Base-by-base conservation (phyloP, 2,329 filamentous ascomycete species). In the Paraconiothyrium brasiliense region DNA sequence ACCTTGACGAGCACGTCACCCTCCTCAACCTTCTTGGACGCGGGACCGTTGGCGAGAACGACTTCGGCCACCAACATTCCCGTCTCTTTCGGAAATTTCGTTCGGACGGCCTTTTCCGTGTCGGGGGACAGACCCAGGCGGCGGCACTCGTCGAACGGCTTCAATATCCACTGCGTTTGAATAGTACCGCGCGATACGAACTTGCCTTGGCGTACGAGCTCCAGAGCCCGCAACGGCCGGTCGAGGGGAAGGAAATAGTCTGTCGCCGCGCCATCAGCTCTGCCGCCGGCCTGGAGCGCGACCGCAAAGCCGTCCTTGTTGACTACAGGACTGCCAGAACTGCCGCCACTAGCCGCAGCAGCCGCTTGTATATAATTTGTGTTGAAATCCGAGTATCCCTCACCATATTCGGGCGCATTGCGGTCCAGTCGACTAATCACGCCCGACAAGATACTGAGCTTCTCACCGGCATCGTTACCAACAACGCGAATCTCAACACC, bases 31-130 rank as follows among this genome's bases (percentile, higher is more conserved):
- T 96, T 94, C 58, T 85, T 84, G 74, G 97, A 88, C 0, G 91
- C 95, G 27, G 95, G 96, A 0, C 95, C 96, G 70, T 94, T 89
- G 0, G 95, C 94, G 9, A 99, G 86, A 14, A 98, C 89, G 63
- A 97, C 97, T 81, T 99, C 96, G 22, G 94, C 94, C 13, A 97
- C 94, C 32, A 99, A 87, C 92, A 99, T 94, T 74, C 95, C 96
- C 27, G 93, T 98, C 81, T 97, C 95, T 70, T 92, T 91, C 0
- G 96, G 95, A 68, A 97, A 97, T 30, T 88, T 84, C 69, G 91
- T 88, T 37, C 95, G 90, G 65, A 97, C 89, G 59, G 90, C 89
- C 41, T 92, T 90, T 82, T 99, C 95, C 89, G 93, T 96, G 55
- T 93, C 87, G 0, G 93, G 85, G 1, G 88, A 92, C 62, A 99